Evolutionary conservation across 2,329 filamentous ascomycete species (phyloP).

Genomic region (Diaporthe aspalathi): DNA sequence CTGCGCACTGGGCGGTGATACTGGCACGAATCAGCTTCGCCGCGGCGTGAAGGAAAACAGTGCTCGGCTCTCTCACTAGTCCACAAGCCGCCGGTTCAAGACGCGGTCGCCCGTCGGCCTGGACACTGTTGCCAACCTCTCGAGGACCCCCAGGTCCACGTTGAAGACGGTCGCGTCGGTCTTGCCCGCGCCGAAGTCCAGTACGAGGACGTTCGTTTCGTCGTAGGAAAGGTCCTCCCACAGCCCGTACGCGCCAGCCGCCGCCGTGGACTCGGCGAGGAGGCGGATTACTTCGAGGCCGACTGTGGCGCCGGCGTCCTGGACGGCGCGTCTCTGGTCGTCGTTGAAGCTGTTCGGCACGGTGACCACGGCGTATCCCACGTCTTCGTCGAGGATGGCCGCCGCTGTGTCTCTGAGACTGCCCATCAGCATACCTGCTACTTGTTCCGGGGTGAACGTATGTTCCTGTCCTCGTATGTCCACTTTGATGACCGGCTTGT

Average conservation of each 20-base stretch:
- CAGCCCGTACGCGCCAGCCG: background rate
- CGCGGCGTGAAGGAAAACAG: too few species aligned
- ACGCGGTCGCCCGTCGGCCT: background rate
- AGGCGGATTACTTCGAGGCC: background rate
- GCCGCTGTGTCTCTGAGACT: background rate
- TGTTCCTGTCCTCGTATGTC: background rate
- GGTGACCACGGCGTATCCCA: background rate
- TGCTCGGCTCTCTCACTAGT: background rate
- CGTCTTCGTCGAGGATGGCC: background rate
- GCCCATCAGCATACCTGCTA: background rate
- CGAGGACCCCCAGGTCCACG: conserved; percentile 10
- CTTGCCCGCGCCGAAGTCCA: background rate
- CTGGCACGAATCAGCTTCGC: background rate
- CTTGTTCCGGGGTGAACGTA: background rate
- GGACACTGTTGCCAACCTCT: background rate
- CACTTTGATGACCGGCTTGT: background rate
- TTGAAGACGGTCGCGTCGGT: background rate
- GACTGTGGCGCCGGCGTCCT: background rate
- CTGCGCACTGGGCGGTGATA: background rate
- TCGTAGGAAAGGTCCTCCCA: background rate
- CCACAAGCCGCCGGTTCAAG: background rate
- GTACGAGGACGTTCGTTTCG: background rate
- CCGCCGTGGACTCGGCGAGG: background rate
- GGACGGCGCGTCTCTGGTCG: background rate
- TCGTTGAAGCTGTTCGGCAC: background rate